A percentile compares a stretch with the other conserved stretches of the same genome.
These are phyloP conservation scores for Sugiyamaella smithiae DNA, from an alignment of 805 yeast species.

Conservation along the genomic window DNA sequence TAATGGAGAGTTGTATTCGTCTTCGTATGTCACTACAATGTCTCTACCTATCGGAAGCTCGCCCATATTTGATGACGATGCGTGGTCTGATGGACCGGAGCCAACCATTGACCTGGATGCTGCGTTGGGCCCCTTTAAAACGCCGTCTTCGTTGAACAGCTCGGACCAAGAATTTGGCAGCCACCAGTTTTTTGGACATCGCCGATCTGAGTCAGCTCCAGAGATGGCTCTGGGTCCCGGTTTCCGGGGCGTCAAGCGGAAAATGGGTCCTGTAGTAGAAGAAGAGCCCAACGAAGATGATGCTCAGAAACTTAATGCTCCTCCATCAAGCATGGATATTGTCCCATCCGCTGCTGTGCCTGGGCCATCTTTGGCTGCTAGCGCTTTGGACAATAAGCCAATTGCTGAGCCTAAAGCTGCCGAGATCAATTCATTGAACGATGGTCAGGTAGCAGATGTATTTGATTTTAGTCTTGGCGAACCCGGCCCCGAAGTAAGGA, in stretches of 20 bases:
- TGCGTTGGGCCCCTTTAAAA: conserved; percentile 41
- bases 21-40: conserved; percentile 17
- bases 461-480: conserved; percentile 24
- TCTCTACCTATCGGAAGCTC: background rate
- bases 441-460: conserved; percentile 1
- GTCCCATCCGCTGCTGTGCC: background rate
- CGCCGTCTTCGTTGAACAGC: conserved; percentile 12
- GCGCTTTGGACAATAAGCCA: conserved; percentile 5
- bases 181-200: conserved; percentile 35
- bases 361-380: conserved; percentile 18
- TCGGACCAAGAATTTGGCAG: conserved; percentile 13
- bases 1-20: conserved; percentile 19
- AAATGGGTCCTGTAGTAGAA: conserved; percentile 31
- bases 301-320: background rate
- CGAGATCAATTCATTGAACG: background rate
- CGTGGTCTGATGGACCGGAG: conserved; percentile 40
- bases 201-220: conserved; percentile 58
- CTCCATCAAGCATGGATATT: background rate
- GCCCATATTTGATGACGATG: conserved; percentile 25
- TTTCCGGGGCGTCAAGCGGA: conserved; percentile 27
- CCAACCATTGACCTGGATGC: conserved; percentile 57
- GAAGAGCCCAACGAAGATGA: conserved; percentile 22
- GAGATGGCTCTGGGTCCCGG: conserved; percentile 18
- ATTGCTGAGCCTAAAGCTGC: conserved; percentile 2
- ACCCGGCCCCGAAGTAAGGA: conserved; percentile 33